Evolutionary conservation across 176 grass and related monocot species (phyloP).

Genomic region (Zoysia pacifica): DNA sequence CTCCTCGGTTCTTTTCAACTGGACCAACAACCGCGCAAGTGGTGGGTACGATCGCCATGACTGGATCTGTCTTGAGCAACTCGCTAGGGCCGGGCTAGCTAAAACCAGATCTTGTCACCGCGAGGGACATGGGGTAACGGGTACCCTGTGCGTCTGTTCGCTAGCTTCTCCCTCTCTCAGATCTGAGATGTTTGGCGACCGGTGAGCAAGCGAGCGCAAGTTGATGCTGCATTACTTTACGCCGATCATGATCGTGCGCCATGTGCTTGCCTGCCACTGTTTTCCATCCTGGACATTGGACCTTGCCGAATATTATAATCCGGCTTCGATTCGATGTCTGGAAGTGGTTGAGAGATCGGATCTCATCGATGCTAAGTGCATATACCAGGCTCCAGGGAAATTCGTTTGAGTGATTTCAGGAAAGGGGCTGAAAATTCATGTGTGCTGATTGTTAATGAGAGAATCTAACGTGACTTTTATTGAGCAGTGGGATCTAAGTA

Average conservation of each 20-base stretch:
- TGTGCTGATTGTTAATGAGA: neutral
- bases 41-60: neutral
- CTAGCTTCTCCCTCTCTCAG: neutral
- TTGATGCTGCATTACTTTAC: slow-evolving; percentile 9
- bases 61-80: slow-evolving; percentile 8
- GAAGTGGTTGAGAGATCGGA: slow-evolving; percentile 9
- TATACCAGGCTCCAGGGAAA: too few relatives aligned
- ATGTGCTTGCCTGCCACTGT: neutral
- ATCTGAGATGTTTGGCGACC: neutral
- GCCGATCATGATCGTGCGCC: neutral
- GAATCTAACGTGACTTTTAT: neutral
- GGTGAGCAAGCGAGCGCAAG: neutral
- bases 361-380: neutral
- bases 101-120: slow-evolving; percentile 14
- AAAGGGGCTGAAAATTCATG: neutral
- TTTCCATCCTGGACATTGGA: neutral
- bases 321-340: too few relatives aligned
- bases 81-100: neutral
- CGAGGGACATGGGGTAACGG: neutral
- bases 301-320: neutral
- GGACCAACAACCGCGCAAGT: neutral
- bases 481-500: neutral
- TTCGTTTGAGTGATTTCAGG: neutral
- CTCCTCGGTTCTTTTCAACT: neutral
- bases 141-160: neutral